Evolutionary conservation across 1,139 yeast genomes (phyloP).

Genomic region (Diutina ranongensis): DNA sequence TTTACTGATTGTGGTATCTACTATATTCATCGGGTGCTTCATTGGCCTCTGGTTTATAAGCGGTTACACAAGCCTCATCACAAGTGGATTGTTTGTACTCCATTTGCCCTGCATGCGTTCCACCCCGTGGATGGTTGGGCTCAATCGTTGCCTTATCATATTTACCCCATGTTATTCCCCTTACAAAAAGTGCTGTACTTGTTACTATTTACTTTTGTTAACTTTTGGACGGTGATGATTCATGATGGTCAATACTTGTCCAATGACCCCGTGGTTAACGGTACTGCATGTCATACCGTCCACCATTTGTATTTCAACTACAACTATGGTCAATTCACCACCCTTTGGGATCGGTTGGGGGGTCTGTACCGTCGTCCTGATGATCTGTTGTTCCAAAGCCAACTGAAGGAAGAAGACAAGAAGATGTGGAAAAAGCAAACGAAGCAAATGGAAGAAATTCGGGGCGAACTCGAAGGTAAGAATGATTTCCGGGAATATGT

Average conservation of each 20-base stretch:
- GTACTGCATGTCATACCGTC: slow-evolving; percentile 96
- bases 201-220: slow-evolving; percentile 74
- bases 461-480: slow-evolving; percentile 67
- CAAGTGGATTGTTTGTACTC: slow-evolving; percentile 98
- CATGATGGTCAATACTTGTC: slow-evolving; percentile 96
- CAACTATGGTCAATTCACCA: slow-evolving; percentile 96
- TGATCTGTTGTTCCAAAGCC: slow-evolving; percentile 64
- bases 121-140: slow-evolving; percentile 94
- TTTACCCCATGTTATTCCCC: slow-evolving; percentile 86
- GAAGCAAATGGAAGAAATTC: slow-evolving; percentile 67
- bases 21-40: slow-evolving; percentile 83
- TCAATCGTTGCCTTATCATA: slow-evolving; percentile 87
- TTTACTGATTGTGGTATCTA: slow-evolving; percentile 92
- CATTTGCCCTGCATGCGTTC: slow-evolving; percentile 97
- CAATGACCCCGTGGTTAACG: slow-evolving; percentile 87
- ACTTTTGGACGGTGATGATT: slow-evolving; percentile 97
- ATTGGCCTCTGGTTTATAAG: slow-evolving; percentile 84
- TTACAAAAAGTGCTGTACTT: slow-evolving; percentile 80
- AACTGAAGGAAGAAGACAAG: slow-evolving; percentile 25
- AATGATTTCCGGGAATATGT: slow-evolving; percentile 39
- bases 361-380: slow-evolving; percentile 91
- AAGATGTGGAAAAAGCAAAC: slow-evolving; percentile 67
- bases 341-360: slow-evolving; percentile 95
- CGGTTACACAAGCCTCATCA: slow-evolving; percentile 94
- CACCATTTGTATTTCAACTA: slow-evolving; percentile 95